Percentiles rank a stretch among this genome's conserved stretches.
Conservation (phyloP, 169 alveolate species). For the Eimeria sp. region DNA sequence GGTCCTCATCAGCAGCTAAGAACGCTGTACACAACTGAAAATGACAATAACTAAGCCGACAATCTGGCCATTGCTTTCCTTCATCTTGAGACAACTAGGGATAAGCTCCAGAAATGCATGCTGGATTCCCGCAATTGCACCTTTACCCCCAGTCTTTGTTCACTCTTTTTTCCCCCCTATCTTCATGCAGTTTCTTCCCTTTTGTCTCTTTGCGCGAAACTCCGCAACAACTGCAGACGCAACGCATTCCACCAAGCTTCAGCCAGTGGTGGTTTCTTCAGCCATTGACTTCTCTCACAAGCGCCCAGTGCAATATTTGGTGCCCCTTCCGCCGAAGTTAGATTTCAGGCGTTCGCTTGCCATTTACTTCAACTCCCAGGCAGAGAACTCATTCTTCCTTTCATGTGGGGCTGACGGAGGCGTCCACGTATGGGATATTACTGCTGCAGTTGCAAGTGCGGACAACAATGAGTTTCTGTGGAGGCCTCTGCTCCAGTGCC, state of each 20-base stretch:
- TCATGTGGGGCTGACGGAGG: conserved; percentile 69
- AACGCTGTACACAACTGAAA: not conserved
- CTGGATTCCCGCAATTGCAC: too few relatives aligned
- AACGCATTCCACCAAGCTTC: not conserved
- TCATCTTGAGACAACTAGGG: not conserved
- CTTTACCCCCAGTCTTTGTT: not conserved
- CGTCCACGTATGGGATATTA: conserved; percentile 70
- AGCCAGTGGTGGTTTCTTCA: conserved; percentile 55
- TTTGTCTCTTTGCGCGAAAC: not conserved
- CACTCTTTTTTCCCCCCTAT: not conserved
- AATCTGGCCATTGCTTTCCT: not conserved
- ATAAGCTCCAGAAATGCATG: not conserved
- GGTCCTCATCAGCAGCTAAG: not conserved
- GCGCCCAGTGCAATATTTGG: conserved; percentile 62
- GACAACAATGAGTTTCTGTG: conserved; percentile 56
- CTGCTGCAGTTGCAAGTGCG: conserved; percentile 61
- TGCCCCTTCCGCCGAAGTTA: conserved; percentile 35
- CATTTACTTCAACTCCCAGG: conserved; percentile 53
- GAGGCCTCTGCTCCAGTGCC: conserved; percentile 76
- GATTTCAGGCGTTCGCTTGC: conserved; percentile 45
- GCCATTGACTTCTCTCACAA: conserved; percentile 78
- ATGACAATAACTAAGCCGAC: not conserved
- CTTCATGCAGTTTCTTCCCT: not conserved
- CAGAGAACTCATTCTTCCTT: conserved; percentile 4
- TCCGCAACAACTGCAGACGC: conserved; percentile 40